phyloP scores from a whole-genome alignment of 2,329 filamentous ascomycete genomes.

The Fusarium oxysporum region DNA sequence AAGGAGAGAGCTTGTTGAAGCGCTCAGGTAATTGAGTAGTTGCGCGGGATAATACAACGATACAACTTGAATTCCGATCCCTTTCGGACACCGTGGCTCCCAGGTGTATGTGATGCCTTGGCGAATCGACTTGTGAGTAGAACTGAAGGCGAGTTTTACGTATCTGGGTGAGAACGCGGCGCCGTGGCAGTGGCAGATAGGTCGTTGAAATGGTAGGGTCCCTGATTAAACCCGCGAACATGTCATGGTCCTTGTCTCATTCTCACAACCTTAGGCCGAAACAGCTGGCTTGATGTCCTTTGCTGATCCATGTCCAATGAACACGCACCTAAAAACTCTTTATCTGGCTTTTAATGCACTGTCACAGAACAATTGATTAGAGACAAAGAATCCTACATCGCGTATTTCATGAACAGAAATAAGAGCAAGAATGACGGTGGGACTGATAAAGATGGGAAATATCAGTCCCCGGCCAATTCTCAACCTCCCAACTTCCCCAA shows the following conservation, averaged over 20 bases:
- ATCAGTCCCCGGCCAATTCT: neutral
- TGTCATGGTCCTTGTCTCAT: neutral
- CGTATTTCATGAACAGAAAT: neutral
- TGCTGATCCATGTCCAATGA: neutral
- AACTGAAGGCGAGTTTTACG: neutral
- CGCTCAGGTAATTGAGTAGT: neutral
- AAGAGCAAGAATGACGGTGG: fast-evolving
- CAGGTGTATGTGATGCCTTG: fast-evolving
- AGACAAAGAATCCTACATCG: neutral
- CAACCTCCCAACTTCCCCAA: neutral
- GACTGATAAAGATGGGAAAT: neutral
- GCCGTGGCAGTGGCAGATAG: fast-evolving
- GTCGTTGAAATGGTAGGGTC: neutral
- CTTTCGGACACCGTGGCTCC: neutral
- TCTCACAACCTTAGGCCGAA: neutral
- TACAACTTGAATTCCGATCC: neutral
- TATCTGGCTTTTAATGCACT: fast-evolving
- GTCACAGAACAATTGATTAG: neutral
- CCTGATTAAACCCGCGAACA: neutral
- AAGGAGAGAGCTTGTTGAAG: neutral
- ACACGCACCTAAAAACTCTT: fast-evolving
- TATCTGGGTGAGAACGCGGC: neutral
- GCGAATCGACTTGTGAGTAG: neutral
- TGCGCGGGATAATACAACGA: neutral
- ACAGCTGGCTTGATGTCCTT: neutral